Conservation (phyloP, 345 rosid species). For the Syzygium jambos region DNA sequence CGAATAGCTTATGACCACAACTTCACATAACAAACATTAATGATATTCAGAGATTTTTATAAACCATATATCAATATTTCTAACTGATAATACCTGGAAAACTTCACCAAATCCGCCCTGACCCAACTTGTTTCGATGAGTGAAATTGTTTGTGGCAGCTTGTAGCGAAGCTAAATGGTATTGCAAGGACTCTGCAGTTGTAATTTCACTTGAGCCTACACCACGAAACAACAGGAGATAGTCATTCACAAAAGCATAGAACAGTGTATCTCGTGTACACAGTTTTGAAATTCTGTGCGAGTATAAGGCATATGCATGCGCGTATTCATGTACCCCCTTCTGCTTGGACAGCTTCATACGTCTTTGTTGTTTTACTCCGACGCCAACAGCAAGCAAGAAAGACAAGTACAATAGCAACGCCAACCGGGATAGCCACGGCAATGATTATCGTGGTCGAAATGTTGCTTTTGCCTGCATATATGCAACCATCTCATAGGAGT, state of each 20-base stretch:
- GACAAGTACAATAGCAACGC: not conserved
- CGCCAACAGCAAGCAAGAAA: not conserved
- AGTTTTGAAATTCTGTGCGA: too few relatives aligned
- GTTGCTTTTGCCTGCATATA: not conserved
- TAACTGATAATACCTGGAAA: conserved; percentile 28
- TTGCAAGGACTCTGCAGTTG: conserved; percentile 30
- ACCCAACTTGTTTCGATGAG: conserved; percentile 46
- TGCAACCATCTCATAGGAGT: not conserved
- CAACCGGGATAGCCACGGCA: not conserved
- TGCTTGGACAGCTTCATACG: not conserved
- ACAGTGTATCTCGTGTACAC: too few relatives aligned
- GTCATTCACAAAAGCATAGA: too few relatives aligned
- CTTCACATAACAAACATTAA: too few relatives aligned
- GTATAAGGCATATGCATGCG: too few relatives aligned
- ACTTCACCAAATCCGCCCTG: conserved; percentile 64
- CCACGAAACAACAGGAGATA: too few relatives aligned
- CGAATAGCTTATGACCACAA: too few relatives aligned
- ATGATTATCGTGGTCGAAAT: not conserved
- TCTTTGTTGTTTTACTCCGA: not conserved
- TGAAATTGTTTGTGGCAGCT: conserved; percentile 41
- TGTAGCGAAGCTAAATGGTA: conserved; percentile 23
- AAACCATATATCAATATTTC: not conserved
- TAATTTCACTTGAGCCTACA: conserved; percentile 21
- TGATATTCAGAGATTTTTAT: too few relatives aligned
- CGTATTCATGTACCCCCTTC: not conserved